Conservation (phyloP, 371 early-diverging fungal species). For the Mucor racemosus region DNA sequence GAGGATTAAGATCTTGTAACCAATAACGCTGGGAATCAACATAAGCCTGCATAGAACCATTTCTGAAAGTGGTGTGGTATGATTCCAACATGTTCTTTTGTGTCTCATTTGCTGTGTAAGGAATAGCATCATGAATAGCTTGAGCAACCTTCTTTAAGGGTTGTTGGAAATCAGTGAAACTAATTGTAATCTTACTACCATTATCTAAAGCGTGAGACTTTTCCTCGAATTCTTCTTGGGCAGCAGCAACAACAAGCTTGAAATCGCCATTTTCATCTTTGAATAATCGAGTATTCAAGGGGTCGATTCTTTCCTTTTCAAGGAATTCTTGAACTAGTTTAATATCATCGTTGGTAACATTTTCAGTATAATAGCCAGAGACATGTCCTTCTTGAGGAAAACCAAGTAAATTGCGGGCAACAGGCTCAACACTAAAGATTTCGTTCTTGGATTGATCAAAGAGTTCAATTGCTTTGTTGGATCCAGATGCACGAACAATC, state of each 20-base stretch:
- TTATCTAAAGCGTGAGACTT: conserved; percentile 29
- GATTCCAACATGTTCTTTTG: conserved; percentile 58
- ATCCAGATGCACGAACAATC: conserved; percentile 43
- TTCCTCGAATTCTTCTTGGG: conserved; percentile 23
- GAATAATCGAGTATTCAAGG: conserved; percentile 53
- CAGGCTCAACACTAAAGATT: conserved; percentile 49
- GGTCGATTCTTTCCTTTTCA: conserved; percentile 42
- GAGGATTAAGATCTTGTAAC: conserved; percentile 65
- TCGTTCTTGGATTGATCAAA: conserved; percentile 39
- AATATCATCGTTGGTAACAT: conserved; percentile 59
- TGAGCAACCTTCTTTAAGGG: conserved; percentile 51
- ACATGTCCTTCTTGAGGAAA: conserved; percentile 67
- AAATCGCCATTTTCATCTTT: conserved; percentile 37
- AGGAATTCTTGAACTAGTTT: conserved; percentile 52
- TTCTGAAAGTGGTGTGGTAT: conserved; percentile 55
- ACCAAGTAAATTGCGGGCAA: conserved; percentile 52
- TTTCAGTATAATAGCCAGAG: conserved; percentile 58
- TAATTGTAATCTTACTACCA: conserved; percentile 45
- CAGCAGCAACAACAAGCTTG: conserved; percentile 46
- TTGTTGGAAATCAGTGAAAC: conserved; percentile 54
- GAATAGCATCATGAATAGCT: conserved; percentile 49
- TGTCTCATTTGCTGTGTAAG: conserved; percentile 56
- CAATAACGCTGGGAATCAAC: conserved; percentile 63
- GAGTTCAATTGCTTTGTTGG: conserved; percentile 27
- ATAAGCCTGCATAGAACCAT: conserved; percentile 64